A percentile compares a stretch with the other conserved stretches of the same genome.
Evolutionary conservation across 768 basidiomycete species (phyloP).

Genomic region (Xanthoconium stramineum): DNA sequence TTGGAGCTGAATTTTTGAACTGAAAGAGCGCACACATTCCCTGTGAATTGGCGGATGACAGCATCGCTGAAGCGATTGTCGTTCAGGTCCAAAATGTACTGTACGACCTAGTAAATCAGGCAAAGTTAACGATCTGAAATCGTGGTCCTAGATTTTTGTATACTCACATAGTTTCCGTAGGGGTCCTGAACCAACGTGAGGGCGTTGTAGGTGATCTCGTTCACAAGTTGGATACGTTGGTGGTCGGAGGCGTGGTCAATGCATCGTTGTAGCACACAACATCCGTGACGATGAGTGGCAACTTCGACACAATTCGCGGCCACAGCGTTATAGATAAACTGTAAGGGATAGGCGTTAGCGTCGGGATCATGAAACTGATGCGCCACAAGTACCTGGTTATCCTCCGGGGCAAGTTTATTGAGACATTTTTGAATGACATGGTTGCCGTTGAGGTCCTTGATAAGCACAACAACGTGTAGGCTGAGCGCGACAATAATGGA

Average conservation of each 20-base stretch:
- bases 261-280: conserved; percentile 96
- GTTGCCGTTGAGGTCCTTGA: conserved; percentile 97
- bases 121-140: not conserved
- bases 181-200: conserved; percentile 98
- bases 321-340: conserved; percentile 99
- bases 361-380: not conserved
- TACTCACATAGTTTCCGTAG: conserved; percentile 82
- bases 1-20: conserved; percentile 99
- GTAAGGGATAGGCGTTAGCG: not conserved
- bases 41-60: conserved; percentile 95
- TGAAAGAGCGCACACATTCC: conserved; percentile 95
- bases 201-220: conserved; percentile 98
- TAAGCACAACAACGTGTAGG: conserved; percentile 95
- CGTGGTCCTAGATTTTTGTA: not conserved
- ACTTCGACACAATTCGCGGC: conserved; percentile 99
- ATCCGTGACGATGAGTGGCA: conserved; percentile 95
- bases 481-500: conserved; percentile 96
- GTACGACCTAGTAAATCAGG: conserved; percentile 65
- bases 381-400: conserved; percentile 74
- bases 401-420: conserved; percentile 96
- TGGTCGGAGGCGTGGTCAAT: conserved; percentile 97
- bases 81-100: conserved; percentile 98
- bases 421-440: conserved; percentile 99
- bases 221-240: conserved; percentile 93
- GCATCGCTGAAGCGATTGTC: conserved; percentile 98